Base-by-base conservation (phyloP, 2,329 filamentous ascomycete species). In the Aspergillus sojae region DNA sequence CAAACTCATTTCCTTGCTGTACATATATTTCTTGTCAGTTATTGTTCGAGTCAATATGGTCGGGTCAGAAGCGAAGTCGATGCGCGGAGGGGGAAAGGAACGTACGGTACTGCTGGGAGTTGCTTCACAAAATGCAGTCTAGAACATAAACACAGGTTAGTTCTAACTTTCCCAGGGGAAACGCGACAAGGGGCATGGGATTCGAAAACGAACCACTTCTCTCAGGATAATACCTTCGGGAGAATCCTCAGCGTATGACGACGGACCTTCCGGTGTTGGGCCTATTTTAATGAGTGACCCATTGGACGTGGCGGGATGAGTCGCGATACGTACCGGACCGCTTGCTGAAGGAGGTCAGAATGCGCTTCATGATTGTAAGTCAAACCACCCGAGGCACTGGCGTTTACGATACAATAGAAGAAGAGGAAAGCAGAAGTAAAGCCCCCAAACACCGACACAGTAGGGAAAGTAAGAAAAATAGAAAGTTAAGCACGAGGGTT, bases 111-210 rank as follows among this genome's bases (percentile, higher is more conserved):
- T 80, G 73, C 86, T 85, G 62, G 85, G 82, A 58, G 85, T 84
- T 34, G 67, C 71, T 79, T 94, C 90, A 83, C 92, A 96, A 76
- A 96, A 96, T 52, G 88, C 84, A 83, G 85, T 91, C 91, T 94
- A 62, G 43, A 57, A 48, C 63, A 34, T 26, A 23, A 58, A 26
- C 12, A 19, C 16, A 32, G 16, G 23, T 57, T 41, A 56, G 65
- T 46, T 46, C 52, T 52, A 45, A 57, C 14, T 21, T 39, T 39
- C 34, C n/a, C 9, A 16, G 5, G 14, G 30, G 16, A 14, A n/a
- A 55, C 28, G n/a, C 46, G 46, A 19, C n/a, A 5, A 12, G 48
- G 48, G 16, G 28, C 12, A 11, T 11, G 21, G 21, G 21, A 39
- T 55, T 23, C 3, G 11, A 12, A 53, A 36, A 71, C 78, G 52